phyloP scores from a whole-genome alignment of 352 stramenopile species.

The Phytopythium kandeliae region DNA sequence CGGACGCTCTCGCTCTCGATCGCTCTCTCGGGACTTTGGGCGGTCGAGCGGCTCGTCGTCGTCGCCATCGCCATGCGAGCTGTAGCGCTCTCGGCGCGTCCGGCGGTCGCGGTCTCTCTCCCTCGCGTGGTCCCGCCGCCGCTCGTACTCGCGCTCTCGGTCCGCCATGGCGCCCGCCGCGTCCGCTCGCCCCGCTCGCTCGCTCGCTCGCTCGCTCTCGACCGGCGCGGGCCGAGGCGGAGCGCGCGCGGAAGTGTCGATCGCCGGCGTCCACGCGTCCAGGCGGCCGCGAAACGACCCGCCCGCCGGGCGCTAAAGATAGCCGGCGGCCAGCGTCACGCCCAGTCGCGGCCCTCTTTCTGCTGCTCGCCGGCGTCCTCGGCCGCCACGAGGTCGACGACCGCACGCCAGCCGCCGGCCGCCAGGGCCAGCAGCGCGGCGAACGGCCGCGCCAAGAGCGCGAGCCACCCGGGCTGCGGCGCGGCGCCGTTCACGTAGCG shows the following conservation, averaged over 20 bases:
- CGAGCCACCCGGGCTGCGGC: slow-evolving; percentile 57
- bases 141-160: neutral
- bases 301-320: neutral
- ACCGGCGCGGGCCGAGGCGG: too few species aligned
- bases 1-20: slow-evolving; percentile 25
- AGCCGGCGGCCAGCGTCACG: too few species aligned
- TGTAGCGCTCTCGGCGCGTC: neutral
- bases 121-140: neutral
- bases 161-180: neutral
- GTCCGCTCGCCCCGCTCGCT: too few species aligned
- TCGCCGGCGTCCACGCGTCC: too few species aligned
- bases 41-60: slow-evolving; percentile 17
- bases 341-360: neutral
- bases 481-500: slow-evolving; percentile 73
- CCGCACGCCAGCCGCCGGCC: slow-evolving; percentile 54
- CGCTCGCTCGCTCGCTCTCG: neutral
- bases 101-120: neutral
- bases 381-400: slow-evolving; percentile 41
- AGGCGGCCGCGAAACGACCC: slow-evolving; percentile 2
- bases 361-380: slow-evolving; percentile 26
- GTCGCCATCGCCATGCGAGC: neutral
- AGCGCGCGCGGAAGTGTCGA: too few species aligned
- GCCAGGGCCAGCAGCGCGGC: slow-evolving; percentile 63
- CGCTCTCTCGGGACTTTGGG: slow-evolving; percentile 3
- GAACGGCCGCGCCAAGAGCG: slow-evolving; percentile 17